Evolutionary conservation across 495 filamentous ascomycete genomes (phyloP), one percentile per base, ranked within the genome.

Genomic region (Symbiotaphrina buchneri): DNA sequence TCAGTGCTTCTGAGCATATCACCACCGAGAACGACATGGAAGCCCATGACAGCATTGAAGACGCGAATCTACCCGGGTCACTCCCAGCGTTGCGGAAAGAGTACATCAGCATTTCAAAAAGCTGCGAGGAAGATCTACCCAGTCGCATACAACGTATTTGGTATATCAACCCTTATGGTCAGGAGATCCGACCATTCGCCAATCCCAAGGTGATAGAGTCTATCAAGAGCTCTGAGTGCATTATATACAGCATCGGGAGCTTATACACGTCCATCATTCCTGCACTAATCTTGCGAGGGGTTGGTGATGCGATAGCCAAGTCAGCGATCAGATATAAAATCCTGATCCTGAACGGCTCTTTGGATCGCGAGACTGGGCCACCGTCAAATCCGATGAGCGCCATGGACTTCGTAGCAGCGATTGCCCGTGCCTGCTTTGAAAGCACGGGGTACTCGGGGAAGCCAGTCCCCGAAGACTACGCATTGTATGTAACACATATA

Each of bases 111-210:
- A 87, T 92, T 52, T 67, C 56, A 52, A 95, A 95, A 48, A 46
- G 54, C 26, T 42, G 60, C n/a, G 61, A 74, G 41, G 61, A 71
- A 26, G 75, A 81, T 32, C 61, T 94, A 5, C 62, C 75, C 0
- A 62, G 73, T 5, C 65, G 74, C 22, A 92, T 95, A 39, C 54
- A 65, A 40, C 61, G 85, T 5, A 63, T 95, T 39, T 94, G 79
- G 81, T 95, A 94, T 54, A 94, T 95, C 52, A 94, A 92, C 48
- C 82, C 82, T 1, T 95, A 93, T 53, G 85, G 85, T 17, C 66
- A 73, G 41, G 83, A 93, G 50, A 93, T 95, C 46, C 63, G 71
- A 16, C 77, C 78, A 0, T 52, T 65, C 0, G 73, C 79, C 1
- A 94, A 91, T 43, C 73, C 79, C 0, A 70, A 77, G 16, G 81